Base-by-base conservation (phyloP, 2,329 filamentous ascomycete genomes). In the Trichothecium roseum region DNA sequence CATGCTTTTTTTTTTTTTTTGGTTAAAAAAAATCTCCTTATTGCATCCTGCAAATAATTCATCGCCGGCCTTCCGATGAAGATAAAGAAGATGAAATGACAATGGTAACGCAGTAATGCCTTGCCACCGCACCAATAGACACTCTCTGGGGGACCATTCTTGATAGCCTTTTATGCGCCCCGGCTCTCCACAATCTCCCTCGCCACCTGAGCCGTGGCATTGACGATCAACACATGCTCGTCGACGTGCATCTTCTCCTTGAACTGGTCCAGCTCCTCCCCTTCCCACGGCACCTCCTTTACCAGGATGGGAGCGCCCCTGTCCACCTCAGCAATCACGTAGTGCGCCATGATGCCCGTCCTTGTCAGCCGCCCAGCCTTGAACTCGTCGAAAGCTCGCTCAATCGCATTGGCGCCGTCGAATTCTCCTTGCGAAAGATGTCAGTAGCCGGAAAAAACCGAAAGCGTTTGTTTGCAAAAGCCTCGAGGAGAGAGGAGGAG, bases 291-390 rank as follows among this genome's bases (percentile, higher is more conserved):
- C 17, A 94, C 74, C 57, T 88, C 80, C 43, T 68, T 57, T 2
- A 79, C 71, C 41, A 88, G 50, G 46, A 94, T 81, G 8, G 84
- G 79, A 43, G 72, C 66, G 3, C 87, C 87, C 50, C 81, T 72
- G 61, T 94, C 87, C 37, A 94, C 85, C 54, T 89, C 76, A 8
- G 63, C 66, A 42, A 84, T 78, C 32, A 94, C 86, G 57, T 88
- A 81, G 60, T 94, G 87, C 13, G 86, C 77, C 88, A 94, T 94
- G 36, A 93, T 79, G 1, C 88, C 87, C 0, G 87, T 93, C 44
- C 69, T 71, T 44, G 71, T 70, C 45, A 82, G 69, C 48, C 78
- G 72, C 5, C 72, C 71, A 3, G 60, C 62, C 52, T 78, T 58
- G 53, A 83, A 87, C 38, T 84, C 85, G 32, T 74, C 68, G 58